Base-by-base conservation (phyloP, 1,139 yeast species). In the Debaryomycetaceae sp. region DNA sequence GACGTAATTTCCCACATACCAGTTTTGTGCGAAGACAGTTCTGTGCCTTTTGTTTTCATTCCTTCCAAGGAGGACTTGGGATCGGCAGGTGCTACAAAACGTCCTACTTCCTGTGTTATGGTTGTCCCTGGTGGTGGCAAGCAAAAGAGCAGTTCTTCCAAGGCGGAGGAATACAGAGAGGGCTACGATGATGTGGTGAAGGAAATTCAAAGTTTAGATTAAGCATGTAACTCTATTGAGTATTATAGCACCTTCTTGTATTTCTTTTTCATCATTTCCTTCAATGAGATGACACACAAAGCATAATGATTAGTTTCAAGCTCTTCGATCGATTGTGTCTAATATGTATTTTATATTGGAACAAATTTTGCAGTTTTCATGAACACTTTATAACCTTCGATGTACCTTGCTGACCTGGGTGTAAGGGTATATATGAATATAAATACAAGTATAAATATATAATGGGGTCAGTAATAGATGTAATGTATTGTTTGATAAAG, bases 11-110 rank as follows among this genome's bases (percentile, higher is more conserved):
- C 97, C 34, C 99, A 94, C 63, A 79, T 94, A 44, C 99, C 99
- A 42, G 97, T 94, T 37, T 78, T 94, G 48, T 94, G 98, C 70
- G 98, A 94, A 71, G 98, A 94, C 65, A 72, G 78, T 49, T 72
- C 87, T 39, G 97, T 92, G 38, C 97, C 97, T 56, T 92, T 73
- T 61, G 79, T 92, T 38, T 92, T 92, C 67, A 81, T 92, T 50
- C 98, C 98, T 54, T 88, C 97, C 40, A 92, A 92, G 70, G 98
- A 92, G 72, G 98, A 92, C 60, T 78, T 94, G 52, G 99, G 99
- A 31, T 85, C 95, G 48, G 98, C 99, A 26, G 98, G 98, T 59
- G 96, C 97, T 47, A 92, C 98, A 46, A 92, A 92, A 75, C 84
- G 99, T 75, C 98, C 98, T 54, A 94, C 99, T 30, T 88, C 97